These are phyloP conservation scores for Mycena amicta DNA, from an alignment of 768 basidiomycete genomes.

Conservation along the genomic window DNA sequence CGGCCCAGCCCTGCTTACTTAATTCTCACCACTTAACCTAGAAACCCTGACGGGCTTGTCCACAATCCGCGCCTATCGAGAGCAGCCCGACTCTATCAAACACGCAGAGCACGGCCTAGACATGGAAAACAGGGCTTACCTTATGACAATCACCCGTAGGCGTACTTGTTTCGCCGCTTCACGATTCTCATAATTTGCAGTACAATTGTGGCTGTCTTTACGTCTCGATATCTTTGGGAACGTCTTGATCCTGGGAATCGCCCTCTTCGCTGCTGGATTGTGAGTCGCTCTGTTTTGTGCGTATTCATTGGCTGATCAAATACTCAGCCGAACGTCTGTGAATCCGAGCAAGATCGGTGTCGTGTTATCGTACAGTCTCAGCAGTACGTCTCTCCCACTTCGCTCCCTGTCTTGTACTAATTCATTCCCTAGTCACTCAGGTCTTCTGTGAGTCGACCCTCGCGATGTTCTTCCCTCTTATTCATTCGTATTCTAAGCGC, in stretches of 20 bases:
- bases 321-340: conserved; percentile 35
- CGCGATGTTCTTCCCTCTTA: no score
- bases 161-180: neutral
- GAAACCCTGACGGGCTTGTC: conserved; percentile 66
- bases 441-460: conserved; percentile 47
- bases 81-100: conserved; percentile 52
- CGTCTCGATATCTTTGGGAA: conserved; percentile 71
- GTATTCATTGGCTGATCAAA: neutral
- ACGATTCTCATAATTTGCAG: conserved; percentile 21
- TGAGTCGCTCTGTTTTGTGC: neutral
- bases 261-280: conserved; percentile 67
- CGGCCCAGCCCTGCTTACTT: no score
- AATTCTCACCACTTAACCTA: no score
- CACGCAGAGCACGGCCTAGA: conserved; percentile 58
- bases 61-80: conserved; percentile 62
- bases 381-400: conserved; percentile 39
- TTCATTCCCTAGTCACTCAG: conserved; percentile 45
- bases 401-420: neutral
- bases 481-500: conserved; percentile 36
- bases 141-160: conserved; percentile 53
- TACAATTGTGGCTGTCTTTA: conserved; percentile 66
- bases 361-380: conserved; percentile 56
- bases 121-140: conserved; percentile 63
- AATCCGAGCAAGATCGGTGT: conserved; percentile 56
- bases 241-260: conserved; percentile 69